Conservation (phyloP, 768 basidiomycete genomes). For the Kwoniella bestiolae region DNA sequence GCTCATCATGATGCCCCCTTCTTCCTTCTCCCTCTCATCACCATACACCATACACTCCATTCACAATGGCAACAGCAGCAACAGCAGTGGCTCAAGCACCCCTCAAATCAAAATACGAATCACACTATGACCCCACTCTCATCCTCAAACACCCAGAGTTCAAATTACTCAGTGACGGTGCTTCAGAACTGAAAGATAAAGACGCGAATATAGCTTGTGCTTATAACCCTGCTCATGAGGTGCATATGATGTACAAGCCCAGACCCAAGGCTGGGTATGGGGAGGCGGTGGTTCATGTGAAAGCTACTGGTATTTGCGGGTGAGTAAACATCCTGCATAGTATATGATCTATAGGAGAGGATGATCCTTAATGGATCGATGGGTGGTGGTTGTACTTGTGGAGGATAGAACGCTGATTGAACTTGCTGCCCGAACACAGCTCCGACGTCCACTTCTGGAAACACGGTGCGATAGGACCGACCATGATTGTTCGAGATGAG, state of each 20-base stretch:
- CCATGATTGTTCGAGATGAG: conserved; percentile 57
- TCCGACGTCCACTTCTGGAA: conserved; percentile 58
- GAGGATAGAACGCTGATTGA: not conserved
- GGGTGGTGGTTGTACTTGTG: no score
- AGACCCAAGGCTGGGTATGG: conserved; percentile 45
- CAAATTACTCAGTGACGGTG: conserved; percentile 46
- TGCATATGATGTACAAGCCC: conserved; percentile 56
- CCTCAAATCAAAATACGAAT: conserved; percentile 34
- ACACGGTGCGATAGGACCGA: conserved; percentile 58
- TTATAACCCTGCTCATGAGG: not conserved
- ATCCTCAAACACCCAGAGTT: conserved; percentile 57
- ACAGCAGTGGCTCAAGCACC: conserved; percentile 3
- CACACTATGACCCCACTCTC: conserved; percentile 53
- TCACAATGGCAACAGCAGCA: conserved; percentile 8
- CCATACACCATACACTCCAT: not conserved
- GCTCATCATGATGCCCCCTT: not conserved
- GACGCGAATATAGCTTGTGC: conserved; percentile 54
- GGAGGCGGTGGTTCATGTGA: conserved; percentile 56
- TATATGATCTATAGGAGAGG: no score
- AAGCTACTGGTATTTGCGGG: conserved; percentile 60
- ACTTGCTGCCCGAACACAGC: conserved; percentile 19
- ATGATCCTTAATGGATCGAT: no score
- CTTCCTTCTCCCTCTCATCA: not conserved
- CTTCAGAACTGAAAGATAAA: conserved; percentile 35
- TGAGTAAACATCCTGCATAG: conserved; percentile 43